Evolutionary conservation across 805 yeast genomes (phyloP), one percentile per base, ranked within the genome.

Genomic region (Teunomyces panamensis): DNA sequence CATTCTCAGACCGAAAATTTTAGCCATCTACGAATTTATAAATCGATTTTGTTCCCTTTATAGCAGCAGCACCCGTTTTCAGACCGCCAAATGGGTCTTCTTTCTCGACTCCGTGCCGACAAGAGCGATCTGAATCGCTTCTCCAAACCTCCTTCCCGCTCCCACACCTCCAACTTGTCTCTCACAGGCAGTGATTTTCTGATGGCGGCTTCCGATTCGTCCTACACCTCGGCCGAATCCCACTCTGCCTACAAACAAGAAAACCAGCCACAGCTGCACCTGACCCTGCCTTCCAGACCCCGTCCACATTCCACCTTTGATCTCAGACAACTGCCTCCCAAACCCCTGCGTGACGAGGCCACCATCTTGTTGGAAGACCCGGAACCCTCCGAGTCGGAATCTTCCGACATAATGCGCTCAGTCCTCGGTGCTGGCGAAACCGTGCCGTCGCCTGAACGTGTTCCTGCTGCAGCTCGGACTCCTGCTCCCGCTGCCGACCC

Each of bases 151-250:
- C 48, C 53, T 4, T 45, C 50, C 14, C 55, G 51, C 45, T 39
- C 56, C n/a, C 50, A 52, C 41, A 48, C 50, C 14, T 50, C 56
- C 6, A 47, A 48, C 5, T 33, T 43, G 30, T 63, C 67, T 10
- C 50, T 55, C 36, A 54, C 55, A 24, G 64, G 66, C 30, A 65
- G 71, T 52, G 74, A 69, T 27, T 64, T 69, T 39, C 70, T 60
- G 68, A 48, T 63, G 49, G 60, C 62, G 13, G 57, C 57, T 11
- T 65, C 71, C 16, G 62, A 60, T 35, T 61, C 67, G 34, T 67
- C 70, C 14, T 56, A 57, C 43, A 62, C 71, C 3, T 64, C 71
- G 17, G 43, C 51, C 39, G 67, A 63, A 24, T 46, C 58, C 33
- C 59, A 52, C 33, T 37, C 27, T 30, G 32, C 44, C 26, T 44